These are phyloP conservation scores for Talaromyces sp. DNA, from an alignment of 2,329 filamentous ascomycete genomes.

Conservation along the genomic window DNA sequence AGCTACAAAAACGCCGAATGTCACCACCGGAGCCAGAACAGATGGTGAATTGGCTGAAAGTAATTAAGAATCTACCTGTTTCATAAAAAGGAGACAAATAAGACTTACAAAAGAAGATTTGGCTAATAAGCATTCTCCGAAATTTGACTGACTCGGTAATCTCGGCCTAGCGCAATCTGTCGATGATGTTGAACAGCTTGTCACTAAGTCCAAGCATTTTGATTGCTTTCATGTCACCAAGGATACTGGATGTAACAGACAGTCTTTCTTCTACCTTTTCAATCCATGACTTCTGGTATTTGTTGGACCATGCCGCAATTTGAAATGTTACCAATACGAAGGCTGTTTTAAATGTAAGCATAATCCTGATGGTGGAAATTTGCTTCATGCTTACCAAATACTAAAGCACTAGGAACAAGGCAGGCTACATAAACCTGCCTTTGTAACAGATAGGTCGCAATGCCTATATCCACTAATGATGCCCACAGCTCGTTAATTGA, in stretches of 20 bases:
- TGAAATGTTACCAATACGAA: background rate
- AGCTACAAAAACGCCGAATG: conserved; percentile 17
- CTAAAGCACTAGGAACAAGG: background rate
- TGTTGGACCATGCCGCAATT: background rate
- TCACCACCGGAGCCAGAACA: background rate
- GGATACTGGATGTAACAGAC: background rate
- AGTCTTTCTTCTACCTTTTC: background rate
- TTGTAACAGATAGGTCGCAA: background rate
- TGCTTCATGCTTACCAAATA: background rate
- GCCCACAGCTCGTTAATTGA: background rate
- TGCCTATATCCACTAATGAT: background rate
- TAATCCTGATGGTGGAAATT: background rate
- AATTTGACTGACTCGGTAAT: background rate
- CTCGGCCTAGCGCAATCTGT: background rate
- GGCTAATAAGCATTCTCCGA: background rate
- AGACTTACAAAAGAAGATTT: background rate
- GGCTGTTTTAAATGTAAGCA: background rate
- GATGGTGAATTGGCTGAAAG: background rate
- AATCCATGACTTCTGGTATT: background rate
- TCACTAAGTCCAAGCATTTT: background rate
- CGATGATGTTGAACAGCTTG: background rate
- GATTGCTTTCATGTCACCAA: background rate
- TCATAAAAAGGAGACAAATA: background rate
- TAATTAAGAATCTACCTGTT: background rate
- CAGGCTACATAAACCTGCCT: background rate